Evolutionary conservation across 306 rosid genomes (phyloP), one percentile per base, ranked within the genome.

Genomic region (Inga leiocalycina): DNA sequence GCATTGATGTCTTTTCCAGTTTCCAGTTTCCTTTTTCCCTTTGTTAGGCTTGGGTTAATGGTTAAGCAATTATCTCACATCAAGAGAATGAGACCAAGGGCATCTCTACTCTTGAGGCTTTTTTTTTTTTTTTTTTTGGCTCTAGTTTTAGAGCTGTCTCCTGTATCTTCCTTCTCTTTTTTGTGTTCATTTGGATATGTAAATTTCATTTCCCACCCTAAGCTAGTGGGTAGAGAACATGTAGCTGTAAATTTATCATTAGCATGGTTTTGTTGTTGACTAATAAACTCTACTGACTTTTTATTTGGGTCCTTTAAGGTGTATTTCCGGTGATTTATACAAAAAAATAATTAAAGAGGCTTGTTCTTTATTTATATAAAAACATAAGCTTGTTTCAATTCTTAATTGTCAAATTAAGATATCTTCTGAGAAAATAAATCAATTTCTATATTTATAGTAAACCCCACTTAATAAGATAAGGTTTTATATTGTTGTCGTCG

Each of bases 101-200:
- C 45, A 69, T 78, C 90, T 88, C 87, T 89, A 81, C 91, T 86
- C 82, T 85, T 62, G 79, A 86, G 88, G 35, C 19, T 27, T 83
- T 84, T 89, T 89, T 89, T 88, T 86, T 87, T 27, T 83, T 84
- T 88, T 89, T 89, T 89, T 86, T 87, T 83, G 71, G 72, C 71
- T 81, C 49, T 88, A 93, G 90, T 83, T 85, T 84, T 86, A 88
- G 85, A 86, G 88, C 80, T 84, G 84, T 81, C 85, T 62, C 76
- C 46, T 83, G 88, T 89, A 85, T 69, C 81, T 85, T 83, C 82
- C n/a, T 1, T 75, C 37, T 74, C 6, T 45, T 49, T 49, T 67
- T 67, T 37, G 44, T 68, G 27, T 17, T 68, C 30, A 20, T 37
- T 37, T 68, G 48, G 45, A 37, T 13, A 27, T 35, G 20, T 68